Percentiles rank a stretch among this genome's conserved stretches.
Conservation (phyloP, 2,329 filamentous ascomycete species). For the Fusarium sp. region DNA sequence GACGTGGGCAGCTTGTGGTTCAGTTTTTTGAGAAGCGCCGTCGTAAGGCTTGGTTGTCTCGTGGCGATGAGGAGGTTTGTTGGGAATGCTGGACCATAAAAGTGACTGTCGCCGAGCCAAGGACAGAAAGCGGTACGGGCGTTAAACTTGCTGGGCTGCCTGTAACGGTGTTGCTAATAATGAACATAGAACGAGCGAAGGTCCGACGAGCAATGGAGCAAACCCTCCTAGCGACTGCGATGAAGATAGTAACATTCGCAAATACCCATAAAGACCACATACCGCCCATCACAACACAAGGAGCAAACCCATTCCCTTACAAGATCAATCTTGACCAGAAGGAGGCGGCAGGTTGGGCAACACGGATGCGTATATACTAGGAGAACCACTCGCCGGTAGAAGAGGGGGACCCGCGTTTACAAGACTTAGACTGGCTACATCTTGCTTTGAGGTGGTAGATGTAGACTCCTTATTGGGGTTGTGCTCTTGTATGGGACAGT, state of each 20-base stretch:
- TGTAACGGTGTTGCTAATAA: neutral
- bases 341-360: conserved; percentile 78
- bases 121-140: conserved; percentile 85
- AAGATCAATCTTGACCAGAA: conserved; percentile 91
- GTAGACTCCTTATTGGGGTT: neutral
- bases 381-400: neutral
- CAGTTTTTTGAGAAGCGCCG: conserved; percentile 96
- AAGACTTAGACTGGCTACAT: neutral
- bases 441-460: neutral
- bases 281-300: conserved; percentile 94
- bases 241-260: conserved; percentile 90
- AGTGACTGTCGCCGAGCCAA: conserved; percentile 90
- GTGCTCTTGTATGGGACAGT: neutral
- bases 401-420: neutral
- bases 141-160: neutral
- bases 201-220: conserved; percentile 92
- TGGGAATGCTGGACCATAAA: conserved; percentile 98
- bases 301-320: conserved; percentile 95
- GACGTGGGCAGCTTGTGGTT: conserved; percentile 82
- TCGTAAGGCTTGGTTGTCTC: conserved; percentile 83
- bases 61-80: conserved; percentile 89
- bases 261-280: conserved; percentile 96
- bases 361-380: conserved; percentile 81
- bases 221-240: conserved; percentile 84
- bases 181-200: conserved; percentile 80